These are phyloP conservation scores for Phyllosticta citriasiana DNA, from an alignment of 2,329 filamentous ascomycete genomes.

Conservation along the genomic window DNA sequence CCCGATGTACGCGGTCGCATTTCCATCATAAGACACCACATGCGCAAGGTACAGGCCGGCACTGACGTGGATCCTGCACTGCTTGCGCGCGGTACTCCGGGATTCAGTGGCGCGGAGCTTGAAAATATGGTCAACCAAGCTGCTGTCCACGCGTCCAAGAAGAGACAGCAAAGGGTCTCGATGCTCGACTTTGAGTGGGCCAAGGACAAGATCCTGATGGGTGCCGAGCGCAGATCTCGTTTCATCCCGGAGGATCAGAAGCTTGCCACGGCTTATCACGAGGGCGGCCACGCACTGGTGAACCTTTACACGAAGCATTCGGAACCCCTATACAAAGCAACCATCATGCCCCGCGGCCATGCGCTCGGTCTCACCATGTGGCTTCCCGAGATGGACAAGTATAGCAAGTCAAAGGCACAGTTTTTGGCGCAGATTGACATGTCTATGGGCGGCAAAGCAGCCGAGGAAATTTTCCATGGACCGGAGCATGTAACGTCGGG, in stretches of 20 bases:
- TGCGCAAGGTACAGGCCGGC: slow-evolving; percentile 76
- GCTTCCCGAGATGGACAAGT: slow-evolving; percentile 85
- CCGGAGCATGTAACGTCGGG: slow-evolving; percentile 86
- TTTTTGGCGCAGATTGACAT: slow-evolving; percentile 73
- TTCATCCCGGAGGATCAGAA: slow-evolving; percentile 91
- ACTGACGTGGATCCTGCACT: slow-evolving; percentile 73
- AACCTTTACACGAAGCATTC: slow-evolving; percentile 70
- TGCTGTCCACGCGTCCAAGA: slow-evolving; percentile 84
- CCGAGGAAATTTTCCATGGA: slow-evolving; percentile 85
- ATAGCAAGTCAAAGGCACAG: slow-evolving; percentile 77
- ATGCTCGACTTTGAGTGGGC: slow-evolving; percentile 90
- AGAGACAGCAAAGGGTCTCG: slow-evolving; percentile 64
- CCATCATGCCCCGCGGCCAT: slow-evolving; percentile 83
- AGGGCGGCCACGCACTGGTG: slow-evolving; percentile 90
- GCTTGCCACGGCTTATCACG: slow-evolving; percentile 89
- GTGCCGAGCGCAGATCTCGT: slow-evolving; percentile 80
- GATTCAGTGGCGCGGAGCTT: slow-evolving; percentile 88
- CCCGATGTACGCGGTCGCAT: slow-evolving; percentile 90
- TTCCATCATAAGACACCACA: slow-evolving; percentile 86
- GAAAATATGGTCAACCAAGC: slow-evolving; percentile 97
- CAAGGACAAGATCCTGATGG: slow-evolving; percentile 97
- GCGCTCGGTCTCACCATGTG: slow-evolving; percentile 79
- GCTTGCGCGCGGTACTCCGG: slow-evolving; percentile 78
- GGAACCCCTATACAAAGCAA: slow-evolving; percentile 87
- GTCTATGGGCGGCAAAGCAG: slow-evolving; percentile 76